Evolutionary conservation across 495 filamentous ascomycete genomes (phyloP), one percentile per base, ranked within the genome.

Genomic region (Beverwykella pulmonaria): DNA sequence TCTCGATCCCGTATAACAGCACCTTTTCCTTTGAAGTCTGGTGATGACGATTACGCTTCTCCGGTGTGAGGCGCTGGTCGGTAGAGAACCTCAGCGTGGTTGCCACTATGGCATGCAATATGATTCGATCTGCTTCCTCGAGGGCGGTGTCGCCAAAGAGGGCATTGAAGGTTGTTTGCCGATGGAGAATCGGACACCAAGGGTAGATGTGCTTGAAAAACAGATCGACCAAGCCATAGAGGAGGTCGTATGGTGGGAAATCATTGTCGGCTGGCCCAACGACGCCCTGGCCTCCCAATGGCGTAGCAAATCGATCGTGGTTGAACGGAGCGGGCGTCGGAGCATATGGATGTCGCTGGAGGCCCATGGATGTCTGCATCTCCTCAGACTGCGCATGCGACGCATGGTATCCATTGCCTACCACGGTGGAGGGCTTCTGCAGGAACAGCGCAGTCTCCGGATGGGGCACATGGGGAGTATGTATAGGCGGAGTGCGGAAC

Each of bases 121-220:
- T 79, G 64, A 94, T 90, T 47, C 90, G 84, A 71, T 96, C 91
- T 25, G 86, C 85, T 73, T 93, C 91, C 20, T 92, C 88, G 4
- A 92, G 80, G 15, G 87, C 83, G 0, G 88, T 86, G 5, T 87
- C 78, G 0, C 89, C 89, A 70, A 96, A 96, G n/a, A 96, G 82
- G 7, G 87, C 84, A 70, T 95, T 90, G 8, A 95, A 75, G 0
- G 90, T 92, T 0, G 88, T 86, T 66, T 88, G 85, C 2, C 90
- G 86, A 75, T 96, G 90, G 19, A 96, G 80, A 22, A 96, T 93
- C 0, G 92, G 92, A 77, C 90, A 95, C 88, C 91, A 95, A 0
- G 90, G 89, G 73, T 95, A 93, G 73, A 96, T 86, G 66, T 94
- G 90, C 68, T 93, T 90, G 75, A 96, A 96, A 75, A 93, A 96